These are phyloP conservation scores for Cyathus striatus DNA, from an alignment of 768 basidiomycete genomes.

Conservation along the genomic window DNA sequence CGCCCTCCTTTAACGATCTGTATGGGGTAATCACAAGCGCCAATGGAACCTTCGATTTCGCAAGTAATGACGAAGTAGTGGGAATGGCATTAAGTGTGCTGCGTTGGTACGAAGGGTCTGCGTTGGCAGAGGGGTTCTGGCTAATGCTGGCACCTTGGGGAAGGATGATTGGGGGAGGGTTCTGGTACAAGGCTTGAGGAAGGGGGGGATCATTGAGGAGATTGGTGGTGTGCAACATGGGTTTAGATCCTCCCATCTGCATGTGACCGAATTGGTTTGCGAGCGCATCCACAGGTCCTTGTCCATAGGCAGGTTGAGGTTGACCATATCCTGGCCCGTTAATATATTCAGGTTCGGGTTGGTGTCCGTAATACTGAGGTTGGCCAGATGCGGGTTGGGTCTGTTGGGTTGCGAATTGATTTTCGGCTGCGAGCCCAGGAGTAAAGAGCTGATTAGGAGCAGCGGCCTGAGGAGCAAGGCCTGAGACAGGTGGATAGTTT, in stretches of 20 bases:
- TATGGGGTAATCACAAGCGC: constrained; percentile 89
- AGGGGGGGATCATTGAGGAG: constrained; percentile 91
- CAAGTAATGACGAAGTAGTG: constrained; percentile 79
- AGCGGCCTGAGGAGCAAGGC: constrained; percentile 30
- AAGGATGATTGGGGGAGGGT: constrained; percentile 86
- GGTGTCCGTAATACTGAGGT: constrained; percentile 36
- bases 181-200: constrained; percentile 72
- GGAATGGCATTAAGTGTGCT: constrained; percentile 91
- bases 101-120: constrained; percentile 89
- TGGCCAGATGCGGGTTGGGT: constrained; percentile 23
- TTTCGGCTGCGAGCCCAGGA: constrained; percentile 71
- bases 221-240: constrained; percentile 83
- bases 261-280: constrained; percentile 86
- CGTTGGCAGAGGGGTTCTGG: constrained; percentile 73
- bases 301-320: constrained; percentile 35
- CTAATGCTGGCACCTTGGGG: constrained; percentile 83
- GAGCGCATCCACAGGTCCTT: constrained; percentile 56
- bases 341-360: constrained; percentile 42
- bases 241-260: constrained; percentile 77
- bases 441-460: constrained; percentile 69
- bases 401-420: constrained; percentile 65
- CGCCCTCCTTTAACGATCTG: constrained; percentile 78
- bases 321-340: constrained; percentile 35
- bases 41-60: constrained; percentile 88
- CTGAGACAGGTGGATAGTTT: constrained; percentile 29